Base-by-base conservation (phyloP, 768 basidiomycete species). In the Gelatoporia subvermispora region DNA sequence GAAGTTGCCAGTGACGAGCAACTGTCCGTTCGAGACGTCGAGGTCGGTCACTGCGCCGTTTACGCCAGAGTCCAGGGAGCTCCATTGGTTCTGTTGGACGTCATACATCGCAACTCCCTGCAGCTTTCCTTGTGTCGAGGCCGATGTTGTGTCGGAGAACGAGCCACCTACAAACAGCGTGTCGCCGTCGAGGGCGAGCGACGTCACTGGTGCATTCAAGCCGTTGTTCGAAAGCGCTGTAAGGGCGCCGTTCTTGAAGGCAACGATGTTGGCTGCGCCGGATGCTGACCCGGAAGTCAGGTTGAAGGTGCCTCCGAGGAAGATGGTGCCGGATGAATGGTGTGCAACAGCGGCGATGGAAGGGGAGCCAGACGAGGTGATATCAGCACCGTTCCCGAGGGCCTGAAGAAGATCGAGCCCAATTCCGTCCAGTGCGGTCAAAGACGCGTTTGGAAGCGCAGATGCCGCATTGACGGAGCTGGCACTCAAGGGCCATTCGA, bases 131-230 rank as follows among this genome's bases (percentile, higher is more conserved):
- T 74, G 68, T 2, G 72, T 75, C 0, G 83, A 79, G 15, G 73
- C 68, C 4, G 74, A 69, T 1, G 65, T 64, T 0, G 91, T 88
- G 52, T 88, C 84, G 0, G 73, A 76, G 71, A 99, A 99, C 0
- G 81, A 72, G 1, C 96, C 96, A n/a, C 92, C 95, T 35, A 94
- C 81, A 62, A 77, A 96, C 10, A 98, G 66, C 17, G 71, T 71
- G 57, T 87, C 75, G 10, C 78, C 82, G 46, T 74, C 68, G 25
- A 86, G 58, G n/a, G 76, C 70, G 35, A 94, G 63, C 0, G 89
- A 77, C 8, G 76, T 72, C 8, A 98, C 90, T 8, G 75, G 66
- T 3, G 89, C 94, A 60, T 94, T 82, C 46, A 98, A 73, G 9
- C 96, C 96, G 22, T 77, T 76, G 11, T 76, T 70, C 0, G 84